Percentiles rank a stretch among this genome's conserved stretches.
Evolutionary conservation across 805 yeast species (phyloP).

Genomic region (Candida mattraensis): DNA sequence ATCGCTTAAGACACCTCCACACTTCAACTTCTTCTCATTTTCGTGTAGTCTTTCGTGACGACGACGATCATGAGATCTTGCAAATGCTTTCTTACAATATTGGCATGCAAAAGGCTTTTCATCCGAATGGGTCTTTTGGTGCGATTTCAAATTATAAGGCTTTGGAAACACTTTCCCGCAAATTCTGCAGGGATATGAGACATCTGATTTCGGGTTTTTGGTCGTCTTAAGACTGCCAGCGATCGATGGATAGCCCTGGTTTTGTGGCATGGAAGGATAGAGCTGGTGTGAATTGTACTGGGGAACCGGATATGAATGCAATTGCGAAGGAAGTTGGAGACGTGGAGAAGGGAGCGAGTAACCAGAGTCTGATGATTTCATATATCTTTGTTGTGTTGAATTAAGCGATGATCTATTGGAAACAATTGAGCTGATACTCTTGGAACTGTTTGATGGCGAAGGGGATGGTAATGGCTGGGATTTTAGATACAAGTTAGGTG

Average conservation of each 20-base stretch:
- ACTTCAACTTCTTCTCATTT: constrained; percentile 67
- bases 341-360: constrained; percentile 1
- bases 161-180: constrained; percentile 48
- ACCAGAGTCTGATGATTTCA: constrained; percentile 1
- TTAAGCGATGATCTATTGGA: too few species aligned
- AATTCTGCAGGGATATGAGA: constrained; percentile 37
- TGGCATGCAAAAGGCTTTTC: constrained; percentile 71
- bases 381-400: too few species aligned
- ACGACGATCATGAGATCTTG: constrained; percentile 73
- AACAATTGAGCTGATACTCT: too few species aligned
- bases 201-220: constrained; percentile 8
- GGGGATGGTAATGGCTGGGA: too few species aligned
- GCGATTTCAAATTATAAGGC: constrained; percentile 50
- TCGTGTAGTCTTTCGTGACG: constrained; percentile 76
- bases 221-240: background rate
- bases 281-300: constrained; percentile 3
- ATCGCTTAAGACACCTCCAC: constrained; percentile 60
- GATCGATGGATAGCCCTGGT: background rate
- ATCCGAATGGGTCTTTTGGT: constrained; percentile 55
- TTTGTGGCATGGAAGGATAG: constrained; percentile 1
- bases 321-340: constrained; percentile 1
- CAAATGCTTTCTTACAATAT: constrained; percentile 66
- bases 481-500: too few species aligned
- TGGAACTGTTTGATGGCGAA: too few species aligned
- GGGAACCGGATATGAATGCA: background rate